Base-by-base conservation (phyloP, 108 stramenopile genomes). In the Parmales sp. region DNA sequence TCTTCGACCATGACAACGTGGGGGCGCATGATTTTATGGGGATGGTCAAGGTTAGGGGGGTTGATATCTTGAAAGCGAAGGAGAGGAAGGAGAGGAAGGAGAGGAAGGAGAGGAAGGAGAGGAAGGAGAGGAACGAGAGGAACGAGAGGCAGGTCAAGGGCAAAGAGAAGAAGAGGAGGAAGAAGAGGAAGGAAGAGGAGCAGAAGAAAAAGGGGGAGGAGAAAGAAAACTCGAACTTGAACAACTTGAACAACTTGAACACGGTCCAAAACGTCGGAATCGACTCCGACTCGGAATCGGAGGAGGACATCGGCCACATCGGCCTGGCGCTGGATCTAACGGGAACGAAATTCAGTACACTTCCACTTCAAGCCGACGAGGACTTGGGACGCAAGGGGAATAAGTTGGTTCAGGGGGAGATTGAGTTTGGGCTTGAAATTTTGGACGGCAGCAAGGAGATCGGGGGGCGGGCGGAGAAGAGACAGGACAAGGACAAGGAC, bases 1-100 rank as follows among this genome's bases (percentile, higher is more conserved):
- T 60, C 9, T 60, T 34, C 54, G 54, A 60, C 31, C 13, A 34
- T 13, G 54, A 60, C 54, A 60, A 34, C 31, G 54, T 60, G 26
- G 54, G 54, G 8, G 18, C n/a, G 31, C 54, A 60, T 16, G 54
- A 60, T 28, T 60, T 60, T 34, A 28, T 60, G 6, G 54, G 54
- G 13, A 5, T 34, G 54, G 18, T 34, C 31, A 20, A 18, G 13
- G 31, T 60, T 11, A 34, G 11, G 13, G 54, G 54, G 5, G 54
- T 19, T 11, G 31, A 60, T 34, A 28, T 60, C 11, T 23, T 60
- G 54, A 20, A n/a, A n/a, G n/a, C n/a, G n/a, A n/a, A n/a, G n/a
- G n/a, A n/a, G n/a, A n/a, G n/a, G n/a, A n/a, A n/a, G n/a, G n/a
- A n/a, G n/a, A n/a, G n/a, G n/a, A n/a, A n/a, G n/a, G n/a, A n/a